Evolutionary conservation across 1,139 yeast species (phyloP).

Genomic region (Suhomyces chickasaworum): DNA sequence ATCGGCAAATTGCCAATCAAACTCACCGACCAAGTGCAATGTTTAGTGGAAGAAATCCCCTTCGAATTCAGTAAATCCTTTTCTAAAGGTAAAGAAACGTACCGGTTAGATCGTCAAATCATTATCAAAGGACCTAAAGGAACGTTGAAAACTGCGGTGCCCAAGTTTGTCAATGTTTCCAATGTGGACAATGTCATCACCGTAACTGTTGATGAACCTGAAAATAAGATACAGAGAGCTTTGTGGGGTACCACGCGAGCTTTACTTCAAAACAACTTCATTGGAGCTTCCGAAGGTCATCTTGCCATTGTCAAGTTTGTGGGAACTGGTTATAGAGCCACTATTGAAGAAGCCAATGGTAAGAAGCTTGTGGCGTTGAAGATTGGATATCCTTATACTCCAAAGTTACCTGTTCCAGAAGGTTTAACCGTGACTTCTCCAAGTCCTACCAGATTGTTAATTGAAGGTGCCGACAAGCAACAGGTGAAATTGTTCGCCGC

Average conservation of each 20-base stretch:
- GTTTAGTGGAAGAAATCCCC: slow-evolving; percentile 41
- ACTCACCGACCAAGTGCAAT: slow-evolving; percentile 34
- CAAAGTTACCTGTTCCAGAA: slow-evolving; percentile 75
- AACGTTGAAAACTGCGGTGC: slow-evolving; percentile 59
- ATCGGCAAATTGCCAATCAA: slow-evolving; percentile 46
- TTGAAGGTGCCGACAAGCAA: slow-evolving; percentile 89
- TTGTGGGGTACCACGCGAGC: slow-evolving; percentile 97
- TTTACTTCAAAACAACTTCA: slow-evolving; percentile 70
- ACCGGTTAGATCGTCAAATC: slow-evolving; percentile 61
- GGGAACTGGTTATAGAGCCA: slow-evolving; percentile 96
- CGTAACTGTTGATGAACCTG: slow-evolving; percentile 60
- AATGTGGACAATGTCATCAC: slow-evolving; percentile 39
- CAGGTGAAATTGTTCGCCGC: slow-evolving; percentile 90
- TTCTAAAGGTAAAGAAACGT: slow-evolving; percentile 66
- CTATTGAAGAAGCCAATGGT: slow-evolving; percentile 59
- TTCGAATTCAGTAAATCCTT: slow-evolving; percentile 54
- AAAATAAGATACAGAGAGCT: slow-evolving; percentile 69
- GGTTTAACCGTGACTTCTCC: slow-evolving; percentile 78
- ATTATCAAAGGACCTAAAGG: slow-evolving; percentile 86
- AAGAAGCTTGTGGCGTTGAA: slow-evolving; percentile 67
- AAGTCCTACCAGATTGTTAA: slow-evolving; percentile 79
- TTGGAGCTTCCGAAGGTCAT: slow-evolving; percentile 94
- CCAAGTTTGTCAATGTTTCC: slow-evolving; percentile 63
- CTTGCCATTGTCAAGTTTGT: slow-evolving; percentile 83
- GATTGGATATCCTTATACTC: slow-evolving; percentile 71